Conservation (phyloP, 2,329 filamentous ascomycete genomes). For the Leptographium procerum region DNA sequence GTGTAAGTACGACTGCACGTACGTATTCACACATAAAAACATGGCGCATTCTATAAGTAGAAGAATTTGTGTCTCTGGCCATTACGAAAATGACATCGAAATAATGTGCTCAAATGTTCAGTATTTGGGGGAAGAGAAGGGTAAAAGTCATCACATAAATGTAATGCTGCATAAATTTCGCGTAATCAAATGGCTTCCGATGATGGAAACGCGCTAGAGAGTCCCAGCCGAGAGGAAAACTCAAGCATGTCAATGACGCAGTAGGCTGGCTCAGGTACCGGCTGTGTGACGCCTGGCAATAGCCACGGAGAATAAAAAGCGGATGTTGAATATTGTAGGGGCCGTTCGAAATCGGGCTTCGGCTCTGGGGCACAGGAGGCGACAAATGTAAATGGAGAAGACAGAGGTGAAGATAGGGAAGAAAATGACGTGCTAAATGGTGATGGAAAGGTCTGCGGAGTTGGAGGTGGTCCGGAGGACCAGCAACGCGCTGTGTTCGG, state of each 20-base stretch:
- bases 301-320: background rate
- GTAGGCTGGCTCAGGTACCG: background rate
- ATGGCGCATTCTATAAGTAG: too few species aligned
- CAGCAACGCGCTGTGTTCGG: slow-evolving; percentile 6
- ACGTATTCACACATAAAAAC: background rate
- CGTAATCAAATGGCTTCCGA: background rate
- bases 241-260: background rate
- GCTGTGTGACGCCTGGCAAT: background rate
- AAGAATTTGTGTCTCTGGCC: too few species aligned
- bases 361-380: background rate
- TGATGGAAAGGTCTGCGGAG: background rate
- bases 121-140: background rate
- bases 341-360: background rate
- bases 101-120: background rate
- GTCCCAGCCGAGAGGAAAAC: background rate
- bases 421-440: slow-evolving; percentile 4
- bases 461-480: slow-evolving; percentile 1
- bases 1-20: background rate
- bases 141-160: background rate
- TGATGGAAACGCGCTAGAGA: background rate
- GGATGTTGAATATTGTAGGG: background rate
- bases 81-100: too few species aligned
- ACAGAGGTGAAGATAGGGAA: background rate
- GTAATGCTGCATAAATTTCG: too few species aligned
- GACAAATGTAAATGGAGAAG: background rate